Conservation (phyloP, 257 asterid species). For the Solanum boliviense region DNA sequence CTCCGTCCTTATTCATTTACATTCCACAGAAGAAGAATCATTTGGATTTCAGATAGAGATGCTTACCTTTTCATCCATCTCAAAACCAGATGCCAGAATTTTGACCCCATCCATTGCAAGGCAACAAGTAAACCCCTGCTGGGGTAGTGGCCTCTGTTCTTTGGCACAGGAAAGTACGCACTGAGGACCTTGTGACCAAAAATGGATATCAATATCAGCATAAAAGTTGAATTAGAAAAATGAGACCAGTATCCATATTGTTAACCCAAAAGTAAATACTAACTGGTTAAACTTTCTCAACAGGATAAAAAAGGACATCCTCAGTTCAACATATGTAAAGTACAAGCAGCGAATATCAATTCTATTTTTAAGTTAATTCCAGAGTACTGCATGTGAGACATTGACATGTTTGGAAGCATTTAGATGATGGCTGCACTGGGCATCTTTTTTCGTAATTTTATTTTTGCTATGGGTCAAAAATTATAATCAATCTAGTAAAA, state of each 20-base stretch:
- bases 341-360: neutral
- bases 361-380: neutral
- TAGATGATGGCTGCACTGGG: neutral
- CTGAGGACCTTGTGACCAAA: conserved; percentile 65
- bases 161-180: conserved; percentile 89
- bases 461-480: neutral
- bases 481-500: neutral
- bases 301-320: neutral
- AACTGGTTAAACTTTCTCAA: neutral
- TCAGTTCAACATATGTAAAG: neutral
- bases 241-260: neutral
- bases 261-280: neutral
- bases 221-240: neutral
- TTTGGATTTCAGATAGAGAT: neutral
- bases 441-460: neutral
- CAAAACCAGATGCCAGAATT: conserved; percentile 84
- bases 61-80: conserved; percentile 62
- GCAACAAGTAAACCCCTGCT: conserved; percentile 87
- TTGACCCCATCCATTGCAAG: conserved; percentile 95
- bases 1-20: neutral
- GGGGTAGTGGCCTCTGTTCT: conserved; percentile 74
- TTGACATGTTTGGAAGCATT: neutral
- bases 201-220: neutral
- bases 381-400: neutral
- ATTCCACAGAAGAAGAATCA: neutral